Evolutionary conservation across 768 basidiomycete species (phyloP), one percentile per base, ranked within the genome.

Genomic region (Rhodotorula toruloides): DNA sequence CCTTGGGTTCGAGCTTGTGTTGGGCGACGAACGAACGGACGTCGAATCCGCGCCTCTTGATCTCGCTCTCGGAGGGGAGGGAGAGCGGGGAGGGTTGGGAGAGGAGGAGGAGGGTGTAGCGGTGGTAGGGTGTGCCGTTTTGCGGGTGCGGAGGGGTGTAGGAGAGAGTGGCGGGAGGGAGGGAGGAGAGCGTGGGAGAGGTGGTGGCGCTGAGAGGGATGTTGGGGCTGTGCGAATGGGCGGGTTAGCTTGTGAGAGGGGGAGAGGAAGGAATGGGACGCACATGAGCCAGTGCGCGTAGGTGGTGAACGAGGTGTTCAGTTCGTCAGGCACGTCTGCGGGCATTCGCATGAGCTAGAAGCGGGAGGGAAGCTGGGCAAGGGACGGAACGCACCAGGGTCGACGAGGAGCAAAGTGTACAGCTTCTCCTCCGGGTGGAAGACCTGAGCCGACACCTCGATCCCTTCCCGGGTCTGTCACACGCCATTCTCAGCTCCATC

Each of bases 131-230:
- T 17, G 91, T 87, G 55, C 92, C 91, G 43, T 83, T 83, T 76
- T 91, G 88, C 6, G 94, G 94, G 71, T 96, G 91, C 8, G 93
- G 96, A 10, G 94, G 89, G 69, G 93, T 80, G 77, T 93, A 97
- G 32, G 79, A 79, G 16, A 78, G 60, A 11, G 76, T 48, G 6
- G 76, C 62, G 29, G 73, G n/a, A n/a, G n/a, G 67, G n/a, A 67
- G 61, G 29, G 75, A 74, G 16, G 43, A 74, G 49, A 47, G 61
- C 29, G 36, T 59, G 49, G 59, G 58, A 25, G 57, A 10, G 8
- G 58, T 16, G n/a, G 67, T 74, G 56, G 77, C 73, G 39, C 86
- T 86, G 63, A 97, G 83, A 4, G 86, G 81, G 64, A 96, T 83
- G 77, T 94, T 92, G 40, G 90, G 89, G 70, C 90, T 91, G 57